Conservation (phyloP, 2,329 filamentous ascomycete genomes). For the Aspergillus piperis region DNA sequence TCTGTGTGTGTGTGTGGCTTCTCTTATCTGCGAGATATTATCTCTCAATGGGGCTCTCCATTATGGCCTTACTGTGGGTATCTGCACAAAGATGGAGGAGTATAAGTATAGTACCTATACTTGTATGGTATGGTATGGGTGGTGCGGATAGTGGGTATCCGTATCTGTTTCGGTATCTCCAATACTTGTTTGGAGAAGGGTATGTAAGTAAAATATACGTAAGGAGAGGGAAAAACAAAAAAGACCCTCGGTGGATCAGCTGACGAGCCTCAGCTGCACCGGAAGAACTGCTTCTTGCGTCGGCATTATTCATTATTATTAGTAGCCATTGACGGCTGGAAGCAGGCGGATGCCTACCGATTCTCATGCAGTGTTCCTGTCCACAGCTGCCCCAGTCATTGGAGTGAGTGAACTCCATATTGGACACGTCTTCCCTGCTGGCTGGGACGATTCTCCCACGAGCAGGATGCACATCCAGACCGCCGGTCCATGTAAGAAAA, state of each 20-base stretch:
- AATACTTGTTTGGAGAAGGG: background rate
- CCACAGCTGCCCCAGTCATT: background rate
- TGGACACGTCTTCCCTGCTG: background rate
- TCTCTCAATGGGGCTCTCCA: background rate
- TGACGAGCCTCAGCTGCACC: constrained; percentile 1
- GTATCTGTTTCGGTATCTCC: background rate
- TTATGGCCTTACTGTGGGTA: background rate
- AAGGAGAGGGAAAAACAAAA: background rate
- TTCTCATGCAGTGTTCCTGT: background rate
- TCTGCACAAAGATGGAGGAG: background rate
- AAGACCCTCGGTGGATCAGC: background rate
- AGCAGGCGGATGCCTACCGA: background rate
- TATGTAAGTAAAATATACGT: background rate
- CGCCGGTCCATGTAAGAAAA: background rate
- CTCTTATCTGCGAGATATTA: background rate
- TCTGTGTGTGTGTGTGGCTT: no score
- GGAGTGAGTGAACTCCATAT: no score
- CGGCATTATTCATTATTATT: background rate
- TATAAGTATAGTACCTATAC: background rate
- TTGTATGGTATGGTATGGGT: background rate
- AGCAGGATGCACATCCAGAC: background rate
- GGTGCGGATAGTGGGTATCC: background rate
- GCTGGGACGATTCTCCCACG: background rate
- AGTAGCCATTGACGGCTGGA: background rate
- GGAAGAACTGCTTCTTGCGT: background rate